Evolutionary conservation across 108 stramenopile species (phyloP), one percentile per base, ranked within the genome.

Genomic region (Schizochytrium sp.): DNA sequence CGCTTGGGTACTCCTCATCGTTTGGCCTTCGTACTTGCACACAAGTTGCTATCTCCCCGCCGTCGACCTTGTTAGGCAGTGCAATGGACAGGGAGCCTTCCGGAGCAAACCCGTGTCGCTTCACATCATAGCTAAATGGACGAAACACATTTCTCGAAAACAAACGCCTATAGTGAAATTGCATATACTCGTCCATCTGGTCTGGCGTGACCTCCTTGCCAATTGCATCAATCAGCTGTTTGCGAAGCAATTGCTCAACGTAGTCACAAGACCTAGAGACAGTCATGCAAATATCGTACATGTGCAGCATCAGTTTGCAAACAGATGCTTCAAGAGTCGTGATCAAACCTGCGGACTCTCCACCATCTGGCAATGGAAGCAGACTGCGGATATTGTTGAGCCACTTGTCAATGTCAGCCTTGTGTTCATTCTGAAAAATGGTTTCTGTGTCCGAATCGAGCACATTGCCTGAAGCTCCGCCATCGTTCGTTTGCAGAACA

Each of bases 1-100:
- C 28, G 42, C 41, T 19, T 4, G 61, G 49, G n/a, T 61, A 87
- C 15, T 88, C 88, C 17, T 46, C 57, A 2, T 69, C 64, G n/a
- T 69, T 69, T 7, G 64, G 64, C 64, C 12, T 13, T 15, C 92
- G 88, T 15, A 87, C 61, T 4, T 89, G 88, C 4, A 90, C 91
- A 5, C 88, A 72, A 17, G 93, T 94, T 56, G 94, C 91, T 69
- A 95, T 94, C 50, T 93, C 92, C 15, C 89, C 87, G 47, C 92
- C 93, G 44, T 92, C 94, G 56, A 49, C 58, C 19, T 15, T 38
- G 0, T 42, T 58, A 3, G 56, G 28, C 61, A 8, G 17, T 88
- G 93, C 93, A 72, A 95, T 91, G n/a, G n/a, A n/a, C n/a, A n/a
- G n/a, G n/a, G n/a, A n/a, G n/a, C n/a, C n/a, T n/a, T n/a, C n/a